Evolutionary conservation across 2,329 filamentous ascomycete species (phyloP), one percentile per base, ranked within the genome.

Genomic region (Westerdykella ornata): DNA sequence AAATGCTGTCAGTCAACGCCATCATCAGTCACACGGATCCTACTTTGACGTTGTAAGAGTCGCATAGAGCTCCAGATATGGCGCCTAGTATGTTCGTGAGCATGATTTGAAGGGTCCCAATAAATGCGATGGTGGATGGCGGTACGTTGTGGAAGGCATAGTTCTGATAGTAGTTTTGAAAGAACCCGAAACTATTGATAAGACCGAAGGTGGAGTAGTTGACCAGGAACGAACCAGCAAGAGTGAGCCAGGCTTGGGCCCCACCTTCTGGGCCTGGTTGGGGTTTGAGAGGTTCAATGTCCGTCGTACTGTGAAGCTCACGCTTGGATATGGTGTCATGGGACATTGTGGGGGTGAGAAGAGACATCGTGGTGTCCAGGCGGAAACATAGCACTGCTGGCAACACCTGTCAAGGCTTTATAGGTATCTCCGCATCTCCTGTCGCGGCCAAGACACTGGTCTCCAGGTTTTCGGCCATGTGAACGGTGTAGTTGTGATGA

Each of bases 1-100:
- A 7, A 13, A 17, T 22, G 15, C n/a, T 65, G 69, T 39, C 58
- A 43, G 1, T 59, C 40, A 6, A 52, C 13, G 12, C 17, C 11
- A 22, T 16, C n/a, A 29, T 16, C 20, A 15, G 26, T 7, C 4
- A 19, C 17, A 4, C 28, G 12, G 65, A 42, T 15, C 71, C 49
- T 15, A 67, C 71, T 29, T 72, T 70, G 0, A 81, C 74, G 0
- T 82, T 81, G 41, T 78, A 77, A 26, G 63, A 71, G 53, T 85
- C 82, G 50, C 76, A 84, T 0, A 82, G 36, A 14, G 74, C 74
- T 1, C 82, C 82, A n/a, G 78, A 72, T 4, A 84, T 47, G 0
- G 78, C 75, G 0, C 79, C 77, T 45, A 74, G 53, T n/a, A 55
- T 63, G 52, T 74, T 74, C 65, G 80, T 67, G 38, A 71, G 57